These are phyloP conservation scores for Pythium sukuiense DNA, from an alignment of 352 stramenopile genomes.

Conservation along the genomic window DNA sequence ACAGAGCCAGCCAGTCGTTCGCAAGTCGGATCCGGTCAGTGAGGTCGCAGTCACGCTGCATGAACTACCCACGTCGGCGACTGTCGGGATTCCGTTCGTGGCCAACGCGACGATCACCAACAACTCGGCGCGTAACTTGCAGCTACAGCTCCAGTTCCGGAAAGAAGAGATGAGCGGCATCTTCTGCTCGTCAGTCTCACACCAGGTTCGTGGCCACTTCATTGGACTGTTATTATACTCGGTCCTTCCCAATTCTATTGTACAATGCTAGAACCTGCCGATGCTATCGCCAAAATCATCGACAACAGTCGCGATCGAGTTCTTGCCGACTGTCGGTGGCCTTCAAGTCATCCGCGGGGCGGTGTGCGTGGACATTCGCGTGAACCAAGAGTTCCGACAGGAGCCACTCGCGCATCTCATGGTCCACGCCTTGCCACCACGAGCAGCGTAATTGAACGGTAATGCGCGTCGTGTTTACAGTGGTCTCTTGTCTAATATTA, in stretches of 20 bases:
- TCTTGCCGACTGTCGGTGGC: slow-evolving; percentile 65
- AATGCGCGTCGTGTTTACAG: not conserved
- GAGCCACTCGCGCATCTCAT: slow-evolving; percentile 55
- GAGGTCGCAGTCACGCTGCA: slow-evolving; percentile 53
- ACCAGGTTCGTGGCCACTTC: slow-evolving; percentile 47
- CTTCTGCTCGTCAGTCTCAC: slow-evolving; percentile 66
- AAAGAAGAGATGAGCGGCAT: slow-evolving; percentile 71
- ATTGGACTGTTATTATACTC: not conserved
- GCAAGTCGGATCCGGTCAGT: slow-evolving; percentile 42
- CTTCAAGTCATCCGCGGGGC: slow-evolving; percentile 61
- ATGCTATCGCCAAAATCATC: slow-evolving; percentile 47
- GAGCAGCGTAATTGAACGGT: slow-evolving; percentile 12
- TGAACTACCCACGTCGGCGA: slow-evolving; percentile 48
- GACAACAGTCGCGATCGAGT: slow-evolving; percentile 51
- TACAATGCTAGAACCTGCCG: slow-evolving; percentile 52
- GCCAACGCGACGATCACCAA: slow-evolving; percentile 60
- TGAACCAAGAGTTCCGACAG: slow-evolving; percentile 61
- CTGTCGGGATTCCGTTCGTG: slow-evolving; percentile 55
- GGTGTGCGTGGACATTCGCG: slow-evolving; percentile 68
- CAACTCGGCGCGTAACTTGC: slow-evolving; percentile 52
- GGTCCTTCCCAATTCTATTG: not conserved
- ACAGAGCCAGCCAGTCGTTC: slow-evolving; percentile 76
- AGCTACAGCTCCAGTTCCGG: slow-evolving; percentile 80
- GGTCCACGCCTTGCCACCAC: slow-evolving; percentile 33
- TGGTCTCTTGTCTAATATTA: slow-evolving; percentile 12